Percentiles rank a stretch among this genome's conserved stretches.
phyloP scores from a whole-genome alignment of 1,284 basidiomycete genomes.

The Microbotryomycetes sp. region DNA sequence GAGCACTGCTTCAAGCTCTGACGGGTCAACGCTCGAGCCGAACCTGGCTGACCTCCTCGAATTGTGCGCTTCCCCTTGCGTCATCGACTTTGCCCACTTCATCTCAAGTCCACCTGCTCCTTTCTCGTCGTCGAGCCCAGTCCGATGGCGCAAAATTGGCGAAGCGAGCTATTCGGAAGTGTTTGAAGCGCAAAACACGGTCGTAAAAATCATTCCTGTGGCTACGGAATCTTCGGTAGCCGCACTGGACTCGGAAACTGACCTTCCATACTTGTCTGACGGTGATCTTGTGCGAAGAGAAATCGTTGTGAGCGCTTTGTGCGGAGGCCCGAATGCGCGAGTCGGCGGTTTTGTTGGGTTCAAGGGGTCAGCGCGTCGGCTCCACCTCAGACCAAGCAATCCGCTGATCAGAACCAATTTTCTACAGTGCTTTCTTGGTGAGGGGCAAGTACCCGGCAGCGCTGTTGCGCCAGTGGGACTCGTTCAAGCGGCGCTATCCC shows the following conservation, averaged over 20 bases:
- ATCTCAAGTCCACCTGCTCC: constrained; percentile 11
- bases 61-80: not conserved
- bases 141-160: constrained; percentile 71
- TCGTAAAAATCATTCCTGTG: constrained; percentile 75
- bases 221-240: constrained; percentile 29
- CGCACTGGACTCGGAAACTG: not conserved
- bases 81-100: constrained; percentile 26
- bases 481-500: constrained; percentile 51
- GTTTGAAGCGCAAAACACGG: constrained; percentile 58
- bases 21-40: too few species aligned
- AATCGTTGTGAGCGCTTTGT: constrained; percentile 71
- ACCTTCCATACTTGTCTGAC: constrained; percentile 26
- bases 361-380: constrained; percentile 47
- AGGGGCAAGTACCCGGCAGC: constrained; percentile 70
- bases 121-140: too few species aligned
- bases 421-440: constrained; percentile 74
- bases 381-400: too few species aligned
- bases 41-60: too few species aligned
- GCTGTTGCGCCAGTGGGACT: constrained; percentile 78
- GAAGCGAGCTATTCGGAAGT: constrained; percentile 97
- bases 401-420: not conserved
- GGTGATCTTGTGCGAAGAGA: constrained; percentile 75
- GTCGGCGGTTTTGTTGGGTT: constrained; percentile 70
- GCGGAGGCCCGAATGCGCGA: constrained; percentile 52
- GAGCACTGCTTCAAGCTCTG: not conserved